phyloP scores from a whole-genome alignment of 1,284 basidiomycete species.

The Cronartium ribicola region DNA sequence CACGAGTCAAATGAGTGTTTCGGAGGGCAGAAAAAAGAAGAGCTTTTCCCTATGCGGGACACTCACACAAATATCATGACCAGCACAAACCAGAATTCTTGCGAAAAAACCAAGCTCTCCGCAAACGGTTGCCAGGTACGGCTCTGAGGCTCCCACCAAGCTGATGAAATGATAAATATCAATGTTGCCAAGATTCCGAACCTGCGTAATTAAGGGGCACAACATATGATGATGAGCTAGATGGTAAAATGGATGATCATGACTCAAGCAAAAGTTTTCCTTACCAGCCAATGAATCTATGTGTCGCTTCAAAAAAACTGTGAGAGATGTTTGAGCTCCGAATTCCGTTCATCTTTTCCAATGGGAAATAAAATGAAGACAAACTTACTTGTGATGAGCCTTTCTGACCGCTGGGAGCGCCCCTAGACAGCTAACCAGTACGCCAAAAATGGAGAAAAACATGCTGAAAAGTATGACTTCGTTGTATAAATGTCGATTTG shows the following conservation, averaged over 20 bases:
- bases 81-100: constrained; percentile 69
- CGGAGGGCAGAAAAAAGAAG: background rate
- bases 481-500: constrained; percentile 60
- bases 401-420: constrained; percentile 70
- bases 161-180: constrained; percentile 64
- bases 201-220: constrained; percentile 59
- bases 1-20: background rate
- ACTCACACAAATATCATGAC: constrained; percentile 66
- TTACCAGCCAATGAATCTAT: constrained; percentile 71
- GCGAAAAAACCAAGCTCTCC: constrained; percentile 54
- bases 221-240: background rate
- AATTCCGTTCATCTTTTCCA: constrained; percentile 23
- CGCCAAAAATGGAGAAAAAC: constrained; percentile 58
- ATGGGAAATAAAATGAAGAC: background rate
- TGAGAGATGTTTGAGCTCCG: constrained; percentile 9
- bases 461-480: constrained; percentile 55
- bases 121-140: constrained; percentile 61
- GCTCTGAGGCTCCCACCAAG: constrained; percentile 60
- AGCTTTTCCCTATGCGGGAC: background rate
- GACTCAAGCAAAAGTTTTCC: constrained; percentile 54
- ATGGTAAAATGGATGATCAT: background rate
- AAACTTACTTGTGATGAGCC: constrained; percentile 66
- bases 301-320: constrained; percentile 67
- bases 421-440: constrained; percentile 60
- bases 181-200: constrained; percentile 61